A percentile compares a stretch with the other conserved stretches of the same genome.
Conservation (phyloP, 192 early-diverging fungal genomes). For the Physocladia obscura region DNA sequence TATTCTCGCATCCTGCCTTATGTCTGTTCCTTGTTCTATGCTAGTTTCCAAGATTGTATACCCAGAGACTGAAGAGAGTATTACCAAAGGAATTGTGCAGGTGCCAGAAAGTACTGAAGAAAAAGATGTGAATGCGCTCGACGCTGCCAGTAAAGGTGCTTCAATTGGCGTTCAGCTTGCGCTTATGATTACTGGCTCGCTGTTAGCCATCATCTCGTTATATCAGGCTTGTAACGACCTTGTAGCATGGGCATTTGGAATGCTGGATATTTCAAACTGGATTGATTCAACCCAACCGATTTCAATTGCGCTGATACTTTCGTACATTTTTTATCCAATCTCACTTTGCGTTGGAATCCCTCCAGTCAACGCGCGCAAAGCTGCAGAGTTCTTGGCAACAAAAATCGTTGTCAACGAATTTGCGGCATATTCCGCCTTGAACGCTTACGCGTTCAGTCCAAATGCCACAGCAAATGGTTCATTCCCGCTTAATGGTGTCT, state of each 20-base stretch:
- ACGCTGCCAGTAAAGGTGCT: conserved; percentile 81
- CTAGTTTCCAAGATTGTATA: conserved; percentile 82
- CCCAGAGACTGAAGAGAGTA: conserved; percentile 79
- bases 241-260: conserved; percentile 63
- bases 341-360: conserved; percentile 72
- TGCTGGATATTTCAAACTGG: conserved; percentile 55
- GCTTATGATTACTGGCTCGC: conserved; percentile 71
- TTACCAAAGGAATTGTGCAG: conserved; percentile 69
- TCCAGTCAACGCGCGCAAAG: conserved; percentile 47
- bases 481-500: conserved; percentile 10
- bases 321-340: conserved; percentile 77
- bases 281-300: conserved; percentile 56
- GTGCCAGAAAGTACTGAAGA: conserved; percentile 60
- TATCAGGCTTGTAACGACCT: conserved; percentile 68
- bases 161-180: conserved; percentile 75
- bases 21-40: conserved; percentile 85
- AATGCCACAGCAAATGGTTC: conserved; percentile 4
- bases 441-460: background rate
- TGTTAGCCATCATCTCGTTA: conserved; percentile 75
- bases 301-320: conserved; percentile 67
- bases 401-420: conserved; percentile 89
- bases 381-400: conserved; percentile 67
- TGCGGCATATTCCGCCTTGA: conserved; percentile 64
- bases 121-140: conserved; percentile 70
- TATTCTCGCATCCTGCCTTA: conserved; percentile 82